Evolutionary conservation across 352 stramenopile species (phyloP).

Genomic region (Phytophthora citrophthora): DNA sequence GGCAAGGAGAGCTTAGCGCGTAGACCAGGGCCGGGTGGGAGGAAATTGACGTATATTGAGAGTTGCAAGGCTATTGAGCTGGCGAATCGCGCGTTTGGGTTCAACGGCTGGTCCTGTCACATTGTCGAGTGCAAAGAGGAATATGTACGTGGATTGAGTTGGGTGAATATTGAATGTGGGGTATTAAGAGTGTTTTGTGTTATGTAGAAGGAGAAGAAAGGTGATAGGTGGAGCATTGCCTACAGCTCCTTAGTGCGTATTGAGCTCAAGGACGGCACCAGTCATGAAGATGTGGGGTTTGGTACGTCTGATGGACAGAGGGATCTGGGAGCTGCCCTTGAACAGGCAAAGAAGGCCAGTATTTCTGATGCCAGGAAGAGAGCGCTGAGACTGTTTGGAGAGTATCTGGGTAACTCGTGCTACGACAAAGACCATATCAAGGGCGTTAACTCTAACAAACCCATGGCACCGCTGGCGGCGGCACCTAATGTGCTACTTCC

Average conservation of each 20-base stretch:
- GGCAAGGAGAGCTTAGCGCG: constrained; percentile 75
- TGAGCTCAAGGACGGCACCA: constrained; percentile 86
- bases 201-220: constrained; percentile 68
- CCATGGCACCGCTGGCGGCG: constrained; percentile 26
- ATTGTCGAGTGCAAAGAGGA: constrained; percentile 89
- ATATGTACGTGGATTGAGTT: constrained; percentile 57
- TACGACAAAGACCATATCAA: constrained; percentile 89
- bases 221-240: constrained; percentile 74
- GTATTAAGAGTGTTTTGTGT: neutral
- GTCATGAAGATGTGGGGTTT: constrained; percentile 86
- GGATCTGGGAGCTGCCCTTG: constrained; percentile 73
- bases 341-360: constrained; percentile 89
- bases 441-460: constrained; percentile 68
- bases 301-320: constrained; percentile 79
- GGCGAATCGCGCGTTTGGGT: constrained; percentile 88
- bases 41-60: constrained; percentile 87
- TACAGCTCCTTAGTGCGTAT: constrained; percentile 85
- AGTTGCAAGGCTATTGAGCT: constrained; percentile 91
- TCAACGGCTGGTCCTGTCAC: constrained; percentile 88
- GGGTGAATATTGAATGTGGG: neutral
- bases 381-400: constrained; percentile 80
- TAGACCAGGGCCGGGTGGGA: constrained; percentile 70
- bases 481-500: constrained; percentile 29
- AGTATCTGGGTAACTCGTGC: constrained; percentile 89
- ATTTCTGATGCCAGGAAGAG: constrained; percentile 87